Evolutionary conservation across 2,329 filamentous ascomycete species (phyloP).

Genomic region (Ascochyta pisi): DNA sequence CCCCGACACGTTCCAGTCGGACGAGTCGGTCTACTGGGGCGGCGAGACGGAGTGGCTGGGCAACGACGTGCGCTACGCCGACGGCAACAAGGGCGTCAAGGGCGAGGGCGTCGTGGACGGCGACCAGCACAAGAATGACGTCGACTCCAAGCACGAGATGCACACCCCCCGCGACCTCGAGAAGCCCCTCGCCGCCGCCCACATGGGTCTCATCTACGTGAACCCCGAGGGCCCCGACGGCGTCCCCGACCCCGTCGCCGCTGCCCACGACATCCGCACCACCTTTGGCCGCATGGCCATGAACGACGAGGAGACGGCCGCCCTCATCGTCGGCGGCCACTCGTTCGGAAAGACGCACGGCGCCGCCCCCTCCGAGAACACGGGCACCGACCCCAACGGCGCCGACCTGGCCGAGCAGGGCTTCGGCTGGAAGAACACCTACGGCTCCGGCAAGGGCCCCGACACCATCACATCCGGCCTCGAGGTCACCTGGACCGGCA

Average conservation of each 20-base stretch:
- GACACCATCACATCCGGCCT: slow-evolving; percentile 78
- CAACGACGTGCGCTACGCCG: slow-evolving; percentile 72
- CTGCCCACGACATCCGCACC: slow-evolving; percentile 74
- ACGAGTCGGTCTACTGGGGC: slow-evolving; percentile 80
- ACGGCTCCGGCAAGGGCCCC: slow-evolving; percentile 70
- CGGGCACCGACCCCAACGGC: slow-evolving; percentile 71
- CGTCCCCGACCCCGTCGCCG: slow-evolving; percentile 71
- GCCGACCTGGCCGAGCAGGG: slow-evolving; percentile 71
- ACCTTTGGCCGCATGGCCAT: slow-evolving; percentile 83
- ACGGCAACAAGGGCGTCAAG: slow-evolving; percentile 57
- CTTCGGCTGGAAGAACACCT: slow-evolving; percentile 73
- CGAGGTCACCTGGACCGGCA: slow-evolving; percentile 81
- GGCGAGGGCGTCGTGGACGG: slow-evolving; percentile 49
- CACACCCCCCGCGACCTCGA: slow-evolving; percentile 69
- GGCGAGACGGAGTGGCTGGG: slow-evolving; percentile 76
- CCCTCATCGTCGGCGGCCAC: slow-evolving; percentile 79
- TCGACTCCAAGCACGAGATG: slow-evolving; percentile 35
- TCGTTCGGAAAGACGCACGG: slow-evolving; percentile 83
- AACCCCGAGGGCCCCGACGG: slow-evolving; percentile 79
- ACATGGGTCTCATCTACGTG: slow-evolving; percentile 83
- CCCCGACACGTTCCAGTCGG: slow-evolving; percentile 75
- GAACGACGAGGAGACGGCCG: slow-evolving; percentile 83
- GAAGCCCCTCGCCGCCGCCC: slow-evolving; percentile 69
- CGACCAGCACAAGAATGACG: slow-evolving; percentile 40
- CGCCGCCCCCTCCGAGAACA: slow-evolving; percentile 67